Conservation (phyloP, 495 filamentous ascomycete genomes). For the Pyronema omphalodes region DNA sequence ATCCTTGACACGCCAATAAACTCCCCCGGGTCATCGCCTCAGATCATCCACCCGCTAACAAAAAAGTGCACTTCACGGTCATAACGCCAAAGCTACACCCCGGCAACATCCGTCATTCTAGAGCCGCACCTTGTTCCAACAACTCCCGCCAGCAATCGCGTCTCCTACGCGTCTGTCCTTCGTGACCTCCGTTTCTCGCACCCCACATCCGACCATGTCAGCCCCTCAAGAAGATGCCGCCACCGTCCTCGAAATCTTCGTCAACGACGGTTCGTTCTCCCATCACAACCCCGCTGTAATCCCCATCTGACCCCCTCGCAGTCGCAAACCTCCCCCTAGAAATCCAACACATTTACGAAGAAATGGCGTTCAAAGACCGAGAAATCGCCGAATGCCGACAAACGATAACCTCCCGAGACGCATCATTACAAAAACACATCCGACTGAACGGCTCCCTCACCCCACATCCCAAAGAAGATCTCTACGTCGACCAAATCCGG, state of each 20-base stretch:
- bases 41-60: too few relatives aligned
- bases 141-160: too few relatives aligned
- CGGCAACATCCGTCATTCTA: too few relatives aligned
- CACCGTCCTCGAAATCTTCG: slow-evolving; percentile 79
- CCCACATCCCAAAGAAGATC: slow-evolving; percentile 72
- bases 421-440: slow-evolving; percentile 75
- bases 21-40: too few relatives aligned
- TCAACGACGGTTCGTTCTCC: slow-evolving; percentile 45
- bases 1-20: too few relatives aligned
- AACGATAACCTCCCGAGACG: slow-evolving; percentile 59
- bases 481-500: slow-evolving; percentile 47
- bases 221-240: slow-evolving; percentile 51
- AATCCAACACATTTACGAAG: slow-evolving; percentile 80
- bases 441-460: slow-evolving; percentile 62
- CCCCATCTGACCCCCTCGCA: neutral
- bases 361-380: slow-evolving; percentile 80
- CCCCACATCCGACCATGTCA: slow-evolving; percentile 9
- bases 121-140: too few relatives aligned
- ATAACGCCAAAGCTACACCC: too few relatives aligned
- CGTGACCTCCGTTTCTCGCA: too few relatives aligned
- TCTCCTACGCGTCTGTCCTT: too few relatives aligned
- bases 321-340: slow-evolving; percentile 82
- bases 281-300: neutral
- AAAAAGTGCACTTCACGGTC: too few relatives aligned
- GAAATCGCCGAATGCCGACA: slow-evolving; percentile 53